phyloP scores from a whole-genome alignment of 108 stramenopile genomes.

The Pseudonitzschia delicatissima region DNA sequence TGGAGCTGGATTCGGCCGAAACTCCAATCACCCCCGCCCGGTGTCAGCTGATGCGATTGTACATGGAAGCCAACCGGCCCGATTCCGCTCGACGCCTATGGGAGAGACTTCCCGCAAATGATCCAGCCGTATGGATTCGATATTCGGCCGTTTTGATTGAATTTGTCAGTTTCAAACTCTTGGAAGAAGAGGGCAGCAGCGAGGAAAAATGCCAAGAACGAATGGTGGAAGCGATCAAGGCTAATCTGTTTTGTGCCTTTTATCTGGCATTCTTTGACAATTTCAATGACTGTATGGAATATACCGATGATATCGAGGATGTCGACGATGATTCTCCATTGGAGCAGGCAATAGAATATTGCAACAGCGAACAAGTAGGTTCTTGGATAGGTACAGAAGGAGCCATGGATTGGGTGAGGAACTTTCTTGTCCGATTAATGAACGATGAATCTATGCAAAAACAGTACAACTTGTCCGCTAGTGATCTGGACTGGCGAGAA shows the following conservation, averaged over 20 bases:
- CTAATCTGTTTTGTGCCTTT: conserved; percentile 74
- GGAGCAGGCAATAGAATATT: conserved; percentile 86
- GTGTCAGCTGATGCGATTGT: conserved; percentile 72
- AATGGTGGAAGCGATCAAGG: conserved; percentile 53
- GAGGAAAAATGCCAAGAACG: conserved; percentile 33
- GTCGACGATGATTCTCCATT: conserved; percentile 49
- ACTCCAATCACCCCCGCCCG: conserved; percentile 67
- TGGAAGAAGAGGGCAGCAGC: conserved; percentile 58
- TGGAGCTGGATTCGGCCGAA: conserved; percentile 57
- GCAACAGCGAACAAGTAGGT: conserved; percentile 54
- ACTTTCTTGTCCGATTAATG: conserved; percentile 40
- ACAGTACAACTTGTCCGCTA: conserved; percentile 24
- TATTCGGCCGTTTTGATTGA: conserved; percentile 77
- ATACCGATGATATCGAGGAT: conserved; percentile 79
- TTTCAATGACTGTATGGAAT: conserved; percentile 78
- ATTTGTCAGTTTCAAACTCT: conserved; percentile 61
- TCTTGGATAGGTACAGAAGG: conserved; percentile 76
- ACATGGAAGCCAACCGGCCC: conserved; percentile 67
- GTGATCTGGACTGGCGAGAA: conserved; percentile 61
- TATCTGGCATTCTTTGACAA: conserved; percentile 66
- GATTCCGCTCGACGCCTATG: conserved; percentile 59
- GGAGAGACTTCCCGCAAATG: conserved; percentile 37
- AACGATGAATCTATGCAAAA: neutral
- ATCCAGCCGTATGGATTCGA: conserved; percentile 77
- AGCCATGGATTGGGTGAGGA: conserved; percentile 62